Evolutionary conservation across 768 basidiomycete species (phyloP).

Genomic region (Termitomyces sp.): DNA sequence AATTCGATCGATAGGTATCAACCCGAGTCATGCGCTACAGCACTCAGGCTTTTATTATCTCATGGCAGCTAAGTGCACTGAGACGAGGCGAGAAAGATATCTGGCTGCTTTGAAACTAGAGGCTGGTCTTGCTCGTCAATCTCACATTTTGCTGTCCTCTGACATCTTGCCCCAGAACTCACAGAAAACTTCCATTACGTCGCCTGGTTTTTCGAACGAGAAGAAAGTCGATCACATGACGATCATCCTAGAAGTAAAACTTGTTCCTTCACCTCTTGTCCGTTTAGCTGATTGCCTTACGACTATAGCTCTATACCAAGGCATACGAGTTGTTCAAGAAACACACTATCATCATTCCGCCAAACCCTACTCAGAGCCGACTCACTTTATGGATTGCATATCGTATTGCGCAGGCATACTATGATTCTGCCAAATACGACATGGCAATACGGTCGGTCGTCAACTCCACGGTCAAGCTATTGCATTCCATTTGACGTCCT

Average conservation of each 20-base stretch:
- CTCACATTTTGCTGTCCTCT: not conserved
- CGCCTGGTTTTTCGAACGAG: constrained; percentile 84
- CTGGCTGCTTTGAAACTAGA: constrained; percentile 53
- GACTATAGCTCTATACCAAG: constrained; percentile 79
- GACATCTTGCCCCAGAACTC: constrained; percentile 20
- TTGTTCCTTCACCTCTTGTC: not conserved
- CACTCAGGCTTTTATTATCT: constrained; percentile 94
- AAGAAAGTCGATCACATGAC: constrained; percentile 88
- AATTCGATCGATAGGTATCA: constrained; percentile 61
- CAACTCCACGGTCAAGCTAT: not conserved
- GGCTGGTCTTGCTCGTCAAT: constrained; percentile 29
- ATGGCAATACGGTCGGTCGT: constrained; percentile 77
- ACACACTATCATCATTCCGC: constrained; percentile 41
- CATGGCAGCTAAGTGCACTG: constrained; percentile 83
- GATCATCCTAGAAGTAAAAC: constrained; percentile 74
- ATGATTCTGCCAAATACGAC: constrained; percentile 75
- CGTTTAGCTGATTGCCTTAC: not conserved
- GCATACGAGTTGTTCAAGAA: constrained; percentile 93
- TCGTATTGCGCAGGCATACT: constrained; percentile 86
- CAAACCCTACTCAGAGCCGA: constrained; percentile 61
- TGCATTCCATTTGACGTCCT: not conserved
- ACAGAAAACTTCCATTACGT: constrained; percentile 31
- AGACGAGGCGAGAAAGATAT: constrained; percentile 69
- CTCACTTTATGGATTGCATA: constrained; percentile 89
- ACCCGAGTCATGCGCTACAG: constrained; percentile 80